Evolutionary conservation across 148 eudicot species (phyloP).

Genomic region (Selenicereus undatus): DNA sequence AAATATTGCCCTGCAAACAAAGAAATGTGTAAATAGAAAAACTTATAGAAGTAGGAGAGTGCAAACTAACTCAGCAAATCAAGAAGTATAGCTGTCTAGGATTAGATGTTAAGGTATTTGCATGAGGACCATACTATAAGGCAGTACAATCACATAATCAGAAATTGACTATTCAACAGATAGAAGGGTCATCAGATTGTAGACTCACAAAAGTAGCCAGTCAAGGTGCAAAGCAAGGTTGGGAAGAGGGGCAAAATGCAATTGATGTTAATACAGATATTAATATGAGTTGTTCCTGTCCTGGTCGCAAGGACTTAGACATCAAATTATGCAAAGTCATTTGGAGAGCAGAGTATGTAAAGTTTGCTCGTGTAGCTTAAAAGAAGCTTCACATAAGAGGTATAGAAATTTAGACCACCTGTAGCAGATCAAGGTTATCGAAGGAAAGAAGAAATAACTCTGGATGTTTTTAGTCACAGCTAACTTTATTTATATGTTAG

Average conservation of each 20-base stretch:
- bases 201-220: background rate
- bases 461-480: too few relatives aligned
- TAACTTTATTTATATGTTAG: background rate
- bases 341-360: background rate
- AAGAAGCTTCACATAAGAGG: background rate
- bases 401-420: background rate
- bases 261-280: background rate
- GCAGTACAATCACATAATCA: background rate
- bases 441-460: background rate
- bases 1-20: constrained; percentile 56
- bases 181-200: background rate
- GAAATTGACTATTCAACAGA: background rate
- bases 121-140: background rate
- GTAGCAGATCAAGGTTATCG: background rate
- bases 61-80: background rate
- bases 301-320: background rate
- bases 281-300: background rate
- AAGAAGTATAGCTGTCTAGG: background rate
- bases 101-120: background rate
- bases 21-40: background rate
- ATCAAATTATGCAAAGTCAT: background rate
- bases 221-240: background rate
- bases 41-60: background rate
- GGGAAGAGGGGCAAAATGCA: background rate
- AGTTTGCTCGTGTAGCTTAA: background rate